Evolutionary conservation across 78 protist genomes (phyloP).

Genomic region (Polysphondylium violaceum): DNA sequence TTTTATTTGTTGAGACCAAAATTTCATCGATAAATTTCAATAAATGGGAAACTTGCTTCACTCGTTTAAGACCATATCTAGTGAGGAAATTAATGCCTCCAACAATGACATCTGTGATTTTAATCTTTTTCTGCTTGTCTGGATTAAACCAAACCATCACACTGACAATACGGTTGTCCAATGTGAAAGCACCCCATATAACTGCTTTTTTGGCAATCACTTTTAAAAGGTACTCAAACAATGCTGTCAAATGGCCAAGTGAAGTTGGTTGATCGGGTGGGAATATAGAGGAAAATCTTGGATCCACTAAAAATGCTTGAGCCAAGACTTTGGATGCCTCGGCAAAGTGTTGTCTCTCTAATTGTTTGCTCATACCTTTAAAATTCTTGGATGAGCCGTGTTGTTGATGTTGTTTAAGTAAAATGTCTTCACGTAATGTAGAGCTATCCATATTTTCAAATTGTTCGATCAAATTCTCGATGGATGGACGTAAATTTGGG

Average conservation of each 20-base stretch:
- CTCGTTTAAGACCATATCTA: conserved; percentile 21
- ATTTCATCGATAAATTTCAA: conserved; percentile 12
- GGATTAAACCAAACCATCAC: conserved; percentile 27
- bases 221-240: conserved; percentile 4
- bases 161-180: conserved; percentile 2
- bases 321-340: conserved; percentile 37
- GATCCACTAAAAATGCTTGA: conserved; percentile 11
- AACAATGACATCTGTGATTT: conserved; percentile 17
- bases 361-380: conserved; percentile 49
- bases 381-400: background rate
- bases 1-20: background rate
- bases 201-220: background rate
- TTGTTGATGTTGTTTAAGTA: background rate
- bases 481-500: conserved; percentile 46
- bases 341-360: conserved; percentile 2
- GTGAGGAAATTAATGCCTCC: conserved; percentile 15
- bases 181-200: conserved; percentile 54
- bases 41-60: background rate
- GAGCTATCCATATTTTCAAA: background rate
- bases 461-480: conserved; percentile 20
- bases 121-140: conserved; percentile 52
- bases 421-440: background rate
- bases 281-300: conserved; percentile 11
- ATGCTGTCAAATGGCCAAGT: background rate
- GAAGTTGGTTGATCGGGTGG: conserved; percentile 28